A percentile compares a stretch with the other conserved stretches of the same genome.
Conservation (phyloP, 2,329 filamentous ascomycete genomes). For the Cladophialophora bantiana region DNA sequence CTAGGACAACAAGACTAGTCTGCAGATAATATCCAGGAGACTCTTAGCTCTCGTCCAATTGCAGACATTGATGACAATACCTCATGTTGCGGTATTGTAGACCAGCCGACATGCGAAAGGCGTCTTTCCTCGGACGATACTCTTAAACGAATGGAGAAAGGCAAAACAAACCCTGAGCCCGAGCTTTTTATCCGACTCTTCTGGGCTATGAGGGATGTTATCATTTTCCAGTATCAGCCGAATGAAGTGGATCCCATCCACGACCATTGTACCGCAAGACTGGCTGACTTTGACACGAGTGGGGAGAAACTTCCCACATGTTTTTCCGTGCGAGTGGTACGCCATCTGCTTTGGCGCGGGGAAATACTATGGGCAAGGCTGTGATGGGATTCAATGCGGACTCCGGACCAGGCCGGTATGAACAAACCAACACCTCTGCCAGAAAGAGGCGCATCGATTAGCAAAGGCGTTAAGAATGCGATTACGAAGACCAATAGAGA, state of each 20-base stretch:
- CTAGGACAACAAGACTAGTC: background rate
- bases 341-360: background rate
- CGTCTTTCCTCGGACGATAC: background rate
- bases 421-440: background rate
- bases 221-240: no score
- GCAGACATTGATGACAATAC: background rate
- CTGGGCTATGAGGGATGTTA: background rate
- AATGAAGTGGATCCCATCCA: no score
- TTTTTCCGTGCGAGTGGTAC: background rate
- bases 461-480: background rate
- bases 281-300: background rate
- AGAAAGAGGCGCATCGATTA: background rate
- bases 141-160: background rate
- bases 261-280: background rate
- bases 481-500: background rate
- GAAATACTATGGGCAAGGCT: background rate
- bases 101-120: background rate
- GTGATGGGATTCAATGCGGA: background rate
- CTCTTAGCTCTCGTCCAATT: background rate
- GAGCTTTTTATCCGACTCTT: background rate
- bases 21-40: background rate
- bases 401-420: background rate
- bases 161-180: background rate
- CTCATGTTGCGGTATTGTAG: background rate
- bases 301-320: background rate